phyloP scores from a whole-genome alignment of 2,329 filamentous ascomycete species.

The Botrytis deweyae region DNA sequence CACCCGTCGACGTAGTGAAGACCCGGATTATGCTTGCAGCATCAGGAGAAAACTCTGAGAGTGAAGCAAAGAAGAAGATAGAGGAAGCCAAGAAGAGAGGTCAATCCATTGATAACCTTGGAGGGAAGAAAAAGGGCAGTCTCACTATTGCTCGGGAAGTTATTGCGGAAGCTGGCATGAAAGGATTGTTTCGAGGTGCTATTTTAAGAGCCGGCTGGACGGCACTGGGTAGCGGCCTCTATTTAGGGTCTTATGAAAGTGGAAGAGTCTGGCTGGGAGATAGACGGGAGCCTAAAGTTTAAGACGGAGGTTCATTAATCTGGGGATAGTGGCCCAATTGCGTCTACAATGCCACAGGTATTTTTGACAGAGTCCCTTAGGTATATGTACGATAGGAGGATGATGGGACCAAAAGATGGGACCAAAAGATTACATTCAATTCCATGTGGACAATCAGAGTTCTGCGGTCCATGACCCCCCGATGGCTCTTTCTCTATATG shows the following conservation, averaged over 20 bases:
- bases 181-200: slow-evolving; percentile 75
- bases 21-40: slow-evolving; percentile 82
- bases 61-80: slow-evolving; percentile 32
- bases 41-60: slow-evolving; percentile 36
- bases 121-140: slow-evolving; percentile 45
- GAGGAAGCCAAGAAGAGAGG: slow-evolving; percentile 34
- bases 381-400: neutral
- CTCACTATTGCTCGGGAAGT: slow-evolving; percentile 65
- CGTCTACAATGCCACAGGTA: neutral
- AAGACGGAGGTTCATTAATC: neutral
- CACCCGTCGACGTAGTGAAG: slow-evolving; percentile 86
- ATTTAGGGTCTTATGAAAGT: slow-evolving; percentile 83
- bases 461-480: neutral
- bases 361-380: neutral
- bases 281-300: slow-evolving; percentile 22
- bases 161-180: slow-evolving; percentile 63
- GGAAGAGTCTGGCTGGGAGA: slow-evolving; percentile 62
- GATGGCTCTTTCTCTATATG: neutral
- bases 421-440: neutral
- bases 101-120: slow-evolving; percentile 32
- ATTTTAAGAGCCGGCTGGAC: slow-evolving; percentile 76
- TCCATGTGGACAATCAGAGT: neutral
- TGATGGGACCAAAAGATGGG: neutral
- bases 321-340: neutral
- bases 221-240: slow-evolving; percentile 76